phyloP scores from a whole-genome alignment of 331 rosid species.

The Saraca asoca region DNA sequence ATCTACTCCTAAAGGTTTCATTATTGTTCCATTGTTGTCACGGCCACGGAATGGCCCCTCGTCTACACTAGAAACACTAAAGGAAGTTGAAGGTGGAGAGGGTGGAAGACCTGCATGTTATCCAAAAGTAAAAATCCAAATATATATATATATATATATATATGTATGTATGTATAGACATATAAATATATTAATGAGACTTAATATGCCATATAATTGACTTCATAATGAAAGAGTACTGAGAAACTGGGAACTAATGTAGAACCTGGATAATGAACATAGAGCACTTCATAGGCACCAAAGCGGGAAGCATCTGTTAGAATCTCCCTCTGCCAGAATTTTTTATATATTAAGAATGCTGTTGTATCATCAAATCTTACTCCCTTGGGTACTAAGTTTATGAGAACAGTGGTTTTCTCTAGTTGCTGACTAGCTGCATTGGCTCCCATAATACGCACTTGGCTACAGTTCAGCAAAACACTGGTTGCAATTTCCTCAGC shows the following conservation, averaged over 20 bases:
- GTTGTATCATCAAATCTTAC: constrained; percentile 57
- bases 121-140: constrained; percentile 32
- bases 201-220: neutral
- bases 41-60: constrained; percentile 61
- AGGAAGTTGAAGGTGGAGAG: constrained; percentile 78
- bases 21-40: constrained; percentile 50
- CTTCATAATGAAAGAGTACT: neutral
- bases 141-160: constrained; percentile 2
- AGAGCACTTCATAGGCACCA: constrained; percentile 75
- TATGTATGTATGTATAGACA: no score
- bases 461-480: constrained; percentile 65
- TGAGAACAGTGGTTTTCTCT: constrained; percentile 70
- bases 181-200: constrained; percentile 19
- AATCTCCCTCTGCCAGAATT: constrained; percentile 77
- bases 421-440: constrained; percentile 74
- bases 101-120: constrained; percentile 85
- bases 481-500: constrained; percentile 77
- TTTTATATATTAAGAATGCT: constrained; percentile 62
- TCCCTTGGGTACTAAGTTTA: constrained; percentile 76
- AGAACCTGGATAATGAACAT: constrained; percentile 85
- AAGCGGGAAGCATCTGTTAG: constrained; percentile 59
- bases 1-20: constrained; percentile 86
- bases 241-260: constrained; percentile 14
- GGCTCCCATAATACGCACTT: constrained; percentile 95
- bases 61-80: constrained; percentile 52